A percentile compares a stretch with the other conserved stretches of the same genome.
phyloP scores from a whole-genome alignment of 345 rosid species.

The Melastoma malabathricum region DNA sequence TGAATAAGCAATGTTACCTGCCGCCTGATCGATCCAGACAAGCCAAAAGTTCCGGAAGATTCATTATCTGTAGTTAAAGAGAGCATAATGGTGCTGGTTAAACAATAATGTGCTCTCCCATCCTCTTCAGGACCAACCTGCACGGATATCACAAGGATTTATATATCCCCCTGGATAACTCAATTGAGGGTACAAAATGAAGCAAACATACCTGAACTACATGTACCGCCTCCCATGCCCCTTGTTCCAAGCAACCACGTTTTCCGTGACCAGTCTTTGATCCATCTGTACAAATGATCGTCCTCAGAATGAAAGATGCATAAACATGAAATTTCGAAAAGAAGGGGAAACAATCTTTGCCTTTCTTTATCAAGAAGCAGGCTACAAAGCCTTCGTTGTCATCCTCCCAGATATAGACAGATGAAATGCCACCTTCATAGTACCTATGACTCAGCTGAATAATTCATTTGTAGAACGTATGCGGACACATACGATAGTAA shows the following conservation, averaged over 20 bases:
- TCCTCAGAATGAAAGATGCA: not conserved
- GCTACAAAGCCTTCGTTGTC: constrained; percentile 84
- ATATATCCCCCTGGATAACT: not conserved
- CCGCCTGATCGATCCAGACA: constrained; percentile 93
- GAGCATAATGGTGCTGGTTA: constrained; percentile 93
- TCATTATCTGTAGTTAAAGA: constrained; percentile 79
- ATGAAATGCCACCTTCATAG: constrained; percentile 97
- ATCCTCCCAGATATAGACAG: constrained; percentile 96
- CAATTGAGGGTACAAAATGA: not conserved
- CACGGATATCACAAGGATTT: constrained; percentile 8
- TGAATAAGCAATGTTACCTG: constrained; percentile 34
- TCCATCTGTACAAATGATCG: constrained; percentile 42
- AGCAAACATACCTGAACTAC: constrained; percentile 56
- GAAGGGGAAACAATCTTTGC: constrained; percentile 20
- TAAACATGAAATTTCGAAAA: not conserved
- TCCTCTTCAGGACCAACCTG: constrained; percentile 92
- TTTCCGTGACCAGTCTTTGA: constrained; percentile 88
- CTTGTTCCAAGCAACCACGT: constrained; percentile 89
- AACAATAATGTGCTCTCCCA: constrained; percentile 67
- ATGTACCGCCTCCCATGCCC: constrained; percentile 98
- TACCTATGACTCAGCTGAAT: constrained; percentile 44
- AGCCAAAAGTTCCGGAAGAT: constrained; percentile 62
- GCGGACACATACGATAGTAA: not conserved
- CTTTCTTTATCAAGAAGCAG: constrained; percentile 92
- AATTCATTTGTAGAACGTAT: constrained; percentile 12